Base-by-base conservation (phyloP, 345 rosid species). In the Lepidium didymum region DNA sequence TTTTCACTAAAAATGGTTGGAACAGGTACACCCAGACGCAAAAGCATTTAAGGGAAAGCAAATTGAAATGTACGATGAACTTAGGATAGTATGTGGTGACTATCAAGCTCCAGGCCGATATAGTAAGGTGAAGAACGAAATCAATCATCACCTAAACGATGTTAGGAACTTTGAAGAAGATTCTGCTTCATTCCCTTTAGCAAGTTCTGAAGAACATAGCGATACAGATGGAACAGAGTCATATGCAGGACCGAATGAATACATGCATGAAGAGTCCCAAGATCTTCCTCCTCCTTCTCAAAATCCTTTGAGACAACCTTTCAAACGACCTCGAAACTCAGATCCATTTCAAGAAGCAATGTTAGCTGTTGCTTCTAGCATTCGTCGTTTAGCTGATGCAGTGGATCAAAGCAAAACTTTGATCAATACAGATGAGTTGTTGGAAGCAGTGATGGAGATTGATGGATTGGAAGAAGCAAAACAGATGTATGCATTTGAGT, bases 221-320 rank as follows among this genome's bases (percentile, higher is more conserved):
- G 94, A 85, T 68, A 87, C 94, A 37, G 96, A 90, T 75, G 96
- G 94, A 79, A 87, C 94, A 52, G 89, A 85, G 56, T 90, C 96
- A 16, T 84, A 79, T 50, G 55, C 87, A 3, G 87, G 78, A 42
- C 51, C 79, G 2, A 86, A 78, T 31, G 83, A 86, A 57, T 73
- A 73, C 65, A 27, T 79, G 65, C 91, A 63, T 49, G 91, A 85
- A 38, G 83, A 78, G 59, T 70, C 70, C 77, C 91, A 81, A 52
- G 87, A 84, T 16, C 61, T 23, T n/a, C 75, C 78, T 34, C 67
- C 72, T 72, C 91, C 84, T 77, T 85, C 83, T 59, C 65, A 64
- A 46, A 83, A 84, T 41, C 90, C 93, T 54, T 16, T 69, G 49
- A 83, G 83, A 64, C 85, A 84, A 72, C 83, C 78, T 58, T 77